Evolutionary conservation across 768 basidiomycete species (phyloP).

Genomic region (Leccinum rimulosum): DNA sequence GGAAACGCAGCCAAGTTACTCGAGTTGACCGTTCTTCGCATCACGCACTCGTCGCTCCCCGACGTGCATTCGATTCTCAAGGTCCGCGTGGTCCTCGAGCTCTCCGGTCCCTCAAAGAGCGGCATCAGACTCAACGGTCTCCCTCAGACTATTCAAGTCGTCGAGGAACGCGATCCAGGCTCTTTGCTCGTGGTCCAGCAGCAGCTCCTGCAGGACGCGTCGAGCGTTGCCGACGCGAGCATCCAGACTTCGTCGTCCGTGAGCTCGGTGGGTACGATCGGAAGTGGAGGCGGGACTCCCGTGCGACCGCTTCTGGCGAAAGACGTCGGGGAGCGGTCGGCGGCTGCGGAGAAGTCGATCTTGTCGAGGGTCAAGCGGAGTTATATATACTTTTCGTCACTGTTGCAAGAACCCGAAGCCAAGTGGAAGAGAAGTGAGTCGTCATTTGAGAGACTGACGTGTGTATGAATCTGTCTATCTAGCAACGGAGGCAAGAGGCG

Average conservation of each 20-base stretch:
- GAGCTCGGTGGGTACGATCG: slow-evolving; percentile 46
- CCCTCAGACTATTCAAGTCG: slow-evolving; percentile 60
- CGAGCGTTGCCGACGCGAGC: slow-evolving; percentile 65
- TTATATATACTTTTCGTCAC: slow-evolving; percentile 97
- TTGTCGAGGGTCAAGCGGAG: slow-evolving; percentile 82
- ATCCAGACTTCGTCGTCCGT: slow-evolving; percentile 64
- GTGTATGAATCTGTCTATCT: slow-evolving; percentile 9
- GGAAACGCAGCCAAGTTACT: slow-evolving; percentile 37
- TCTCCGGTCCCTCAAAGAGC: slow-evolving; percentile 63
- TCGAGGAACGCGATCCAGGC: slow-evolving; percentile 66
- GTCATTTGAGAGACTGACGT: background rate
- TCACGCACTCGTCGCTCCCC: slow-evolving; percentile 69
- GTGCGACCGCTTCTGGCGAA: slow-evolving; percentile 34
- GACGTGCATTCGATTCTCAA: slow-evolving; percentile 79
- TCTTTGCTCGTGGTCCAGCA: slow-evolving; percentile 43
- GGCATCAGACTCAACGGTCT: slow-evolving; percentile 87
- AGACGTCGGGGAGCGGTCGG: slow-evolving; percentile 44
- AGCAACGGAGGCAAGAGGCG: slow-evolving; percentile 86
- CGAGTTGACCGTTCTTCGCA: slow-evolving; percentile 55
- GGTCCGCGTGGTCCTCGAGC: slow-evolving; percentile 76
- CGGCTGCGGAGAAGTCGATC: slow-evolving; percentile 79
- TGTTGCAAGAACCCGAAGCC: slow-evolving; percentile 95
- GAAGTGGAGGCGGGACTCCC: slow-evolving; percentile 30
- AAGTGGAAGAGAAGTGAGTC: slow-evolving; percentile 89
- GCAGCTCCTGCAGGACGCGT: slow-evolving; percentile 64